Percentiles rank a stretch among this genome's conserved stretches.
phyloP scores from a whole-genome alignment of 495 filamentous ascomycete genomes.

The Neurospora sp. region DNA sequence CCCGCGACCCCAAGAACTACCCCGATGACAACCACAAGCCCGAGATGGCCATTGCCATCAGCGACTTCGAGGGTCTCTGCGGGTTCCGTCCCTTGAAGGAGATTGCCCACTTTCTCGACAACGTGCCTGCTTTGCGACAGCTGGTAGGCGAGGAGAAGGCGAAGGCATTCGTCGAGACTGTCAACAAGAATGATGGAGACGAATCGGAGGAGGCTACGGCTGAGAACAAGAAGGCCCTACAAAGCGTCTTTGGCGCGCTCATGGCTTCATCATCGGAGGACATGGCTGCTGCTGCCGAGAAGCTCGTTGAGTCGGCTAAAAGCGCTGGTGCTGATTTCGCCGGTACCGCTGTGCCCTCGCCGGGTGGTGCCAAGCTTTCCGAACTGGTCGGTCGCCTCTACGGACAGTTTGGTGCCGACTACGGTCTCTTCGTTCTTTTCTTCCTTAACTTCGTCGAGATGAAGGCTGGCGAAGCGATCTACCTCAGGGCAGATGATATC shows the following conservation, averaged over 20 bases:
- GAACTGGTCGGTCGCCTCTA: constrained; percentile 68
- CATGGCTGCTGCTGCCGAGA: constrained; percentile 51
- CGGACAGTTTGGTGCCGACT: constrained; percentile 36
- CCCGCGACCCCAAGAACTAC: constrained; percentile 83
- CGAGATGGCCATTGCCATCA: constrained; percentile 97
- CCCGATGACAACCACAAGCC: constrained; percentile 99
- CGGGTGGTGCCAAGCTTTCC: constrained; percentile 53
- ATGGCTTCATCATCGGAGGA: constrained; percentile 65
- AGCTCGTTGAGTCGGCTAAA: constrained; percentile 63
- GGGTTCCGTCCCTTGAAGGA: constrained; percentile 84
- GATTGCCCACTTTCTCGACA: constrained; percentile 74
- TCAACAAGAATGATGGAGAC: constrained; percentile 52
- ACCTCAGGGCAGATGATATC: constrained; percentile 90
- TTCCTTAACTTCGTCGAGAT: constrained; percentile 44
- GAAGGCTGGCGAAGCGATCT: constrained; percentile 84
- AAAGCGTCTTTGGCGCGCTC: constrained; percentile 59
- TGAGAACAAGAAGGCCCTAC: constrained; percentile 73
- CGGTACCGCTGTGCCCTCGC: constrained; percentile 23
- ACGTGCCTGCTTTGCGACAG: constrained; percentile 59
- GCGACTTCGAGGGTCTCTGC: constrained; percentile 89
- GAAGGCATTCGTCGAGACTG: constrained; percentile 54
- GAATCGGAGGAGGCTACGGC: constrained; percentile 38
- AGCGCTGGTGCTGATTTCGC: constrained; percentile 52
- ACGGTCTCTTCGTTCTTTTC: constrained; percentile 38
- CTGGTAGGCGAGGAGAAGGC: constrained; percentile 65